A percentile compares a stretch with the other conserved stretches of the same genome.
Evolutionary conservation across 805 yeast genomes (phyloP).

Genomic region (Metschnikowia matae): DNA sequence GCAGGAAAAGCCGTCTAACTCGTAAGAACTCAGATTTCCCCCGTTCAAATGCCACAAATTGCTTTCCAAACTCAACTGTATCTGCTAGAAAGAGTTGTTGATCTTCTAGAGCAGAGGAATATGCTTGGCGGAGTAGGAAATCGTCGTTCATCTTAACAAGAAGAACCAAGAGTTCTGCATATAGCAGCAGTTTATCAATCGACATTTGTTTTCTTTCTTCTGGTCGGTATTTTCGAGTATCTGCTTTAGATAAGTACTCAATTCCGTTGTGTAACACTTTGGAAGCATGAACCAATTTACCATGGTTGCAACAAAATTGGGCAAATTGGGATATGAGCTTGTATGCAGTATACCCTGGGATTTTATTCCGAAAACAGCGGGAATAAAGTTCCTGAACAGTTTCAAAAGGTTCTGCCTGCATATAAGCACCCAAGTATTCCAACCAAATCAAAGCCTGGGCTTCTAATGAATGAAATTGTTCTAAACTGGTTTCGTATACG

Average conservation of each 20-base stretch:
- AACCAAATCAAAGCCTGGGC: constrained; percentile 64
- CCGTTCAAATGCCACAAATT: constrained; percentile 58
- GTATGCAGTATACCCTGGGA: constrained; percentile 48
- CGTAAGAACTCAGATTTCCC: constrained; percentile 49
- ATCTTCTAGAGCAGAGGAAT: constrained; percentile 40
- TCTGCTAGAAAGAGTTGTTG: constrained; percentile 41
- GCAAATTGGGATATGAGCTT: constrained; percentile 54
- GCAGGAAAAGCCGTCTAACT: constrained; percentile 59
- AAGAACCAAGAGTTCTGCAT: constrained; percentile 2
- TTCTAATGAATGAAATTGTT: constrained; percentile 54
- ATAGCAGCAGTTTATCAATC: constrained; percentile 24
- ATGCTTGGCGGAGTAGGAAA: constrained; percentile 8
- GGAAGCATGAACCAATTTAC: constrained; percentile 46
- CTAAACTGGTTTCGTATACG: constrained; percentile 67
- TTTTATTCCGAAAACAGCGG: constrained; percentile 43
- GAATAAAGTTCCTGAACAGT: constrained; percentile 70
- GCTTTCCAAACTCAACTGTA: constrained; percentile 42
- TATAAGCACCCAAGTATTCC: constrained; percentile 53
- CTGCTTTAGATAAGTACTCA: constrained; percentile 7
- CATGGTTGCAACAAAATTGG: constrained; percentile 55
- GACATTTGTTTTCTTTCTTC: constrained; percentile 14
- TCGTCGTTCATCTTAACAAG: not conserved
- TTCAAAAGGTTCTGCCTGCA: constrained; percentile 22
- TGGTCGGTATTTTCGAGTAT: not conserved
- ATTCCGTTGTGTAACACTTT: constrained; percentile 21